phyloP scores from a whole-genome alignment of 345 rosid species.

The Pseudoturritis turrita region DNA sequence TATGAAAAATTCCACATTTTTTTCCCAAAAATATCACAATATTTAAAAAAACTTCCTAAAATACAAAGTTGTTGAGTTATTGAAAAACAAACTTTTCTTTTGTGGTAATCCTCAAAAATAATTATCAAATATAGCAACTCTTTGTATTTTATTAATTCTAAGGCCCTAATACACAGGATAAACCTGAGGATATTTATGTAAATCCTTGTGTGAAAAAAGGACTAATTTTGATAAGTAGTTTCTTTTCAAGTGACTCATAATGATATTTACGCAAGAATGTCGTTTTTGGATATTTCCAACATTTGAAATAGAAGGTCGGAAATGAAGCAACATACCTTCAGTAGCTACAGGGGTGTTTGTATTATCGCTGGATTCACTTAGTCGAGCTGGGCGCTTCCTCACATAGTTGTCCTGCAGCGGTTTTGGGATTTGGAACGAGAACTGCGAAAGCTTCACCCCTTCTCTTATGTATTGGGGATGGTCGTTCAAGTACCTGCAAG shows the following conservation, averaged over 20 bases:
- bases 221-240: background rate
- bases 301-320: background rate
- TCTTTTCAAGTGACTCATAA: background rate
- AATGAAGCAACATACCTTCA: conserved; percentile 39
- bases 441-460: conserved; percentile 51
- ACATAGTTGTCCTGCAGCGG: conserved; percentile 66
- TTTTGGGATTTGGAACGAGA: conserved; percentile 74
- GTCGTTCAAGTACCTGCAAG: conserved; percentile 53
- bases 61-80: no score
- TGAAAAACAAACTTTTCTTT: no score
- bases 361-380: conserved; percentile 31
- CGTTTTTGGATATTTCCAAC: background rate
- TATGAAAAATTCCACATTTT: no score
- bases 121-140: no score
- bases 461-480: conserved; percentile 42
- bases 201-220: background rate
- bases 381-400: conserved; percentile 49
- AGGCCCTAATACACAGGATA: background rate
- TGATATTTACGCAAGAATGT: background rate
- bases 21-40: no score
- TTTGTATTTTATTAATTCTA: background rate
- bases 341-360: conserved; percentile 28
- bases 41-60: no score
- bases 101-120: no score
- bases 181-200: background rate